Evolutionary conservation across 108 stramenopile genomes (phyloP).

Genomic region (Skeletonema costatum): DNA sequence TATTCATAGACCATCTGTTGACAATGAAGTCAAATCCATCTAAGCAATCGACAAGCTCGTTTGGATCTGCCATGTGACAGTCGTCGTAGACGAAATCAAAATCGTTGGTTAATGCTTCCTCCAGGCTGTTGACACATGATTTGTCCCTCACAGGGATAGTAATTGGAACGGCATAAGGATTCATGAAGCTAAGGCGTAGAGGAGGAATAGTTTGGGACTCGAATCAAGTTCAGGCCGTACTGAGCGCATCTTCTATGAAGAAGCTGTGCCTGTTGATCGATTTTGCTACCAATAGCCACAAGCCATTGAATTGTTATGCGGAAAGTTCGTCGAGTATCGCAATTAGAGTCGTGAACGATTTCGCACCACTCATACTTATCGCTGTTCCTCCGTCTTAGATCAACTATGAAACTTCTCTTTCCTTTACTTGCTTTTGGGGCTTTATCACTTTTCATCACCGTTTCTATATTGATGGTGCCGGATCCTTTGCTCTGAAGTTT

Average conservation of each 20-base stretch:
- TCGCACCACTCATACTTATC: conserved; percentile 90
- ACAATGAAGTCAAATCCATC: conserved; percentile 68
- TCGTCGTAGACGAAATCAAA: conserved; percentile 86
- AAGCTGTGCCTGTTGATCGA: conserved; percentile 83
- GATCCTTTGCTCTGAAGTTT: conserved; percentile 61
- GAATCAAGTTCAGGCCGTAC: conserved; percentile 74
- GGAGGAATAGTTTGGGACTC: conserved; percentile 65
- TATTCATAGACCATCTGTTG: conserved; percentile 46
- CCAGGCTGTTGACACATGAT: conserved; percentile 48
- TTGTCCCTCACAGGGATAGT: conserved; percentile 52
- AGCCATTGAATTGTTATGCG: conserved; percentile 90
- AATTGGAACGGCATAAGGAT: conserved; percentile 72
- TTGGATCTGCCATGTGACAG: conserved; percentile 63
- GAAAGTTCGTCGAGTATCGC: conserved; percentile 76
- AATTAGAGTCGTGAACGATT: conserved; percentile 67
- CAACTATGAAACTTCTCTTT: conserved; percentile 62
- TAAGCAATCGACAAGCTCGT: conserved; percentile 52
- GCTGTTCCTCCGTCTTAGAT: conserved; percentile 58
- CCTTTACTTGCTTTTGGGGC: conserved; percentile 43
- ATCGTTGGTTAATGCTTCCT: conserved; percentile 39
- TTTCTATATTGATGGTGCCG: conserved; percentile 48
- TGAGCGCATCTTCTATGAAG: conserved; percentile 78
- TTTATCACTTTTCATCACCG: conserved; percentile 35
- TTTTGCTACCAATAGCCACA: conserved; percentile 79
- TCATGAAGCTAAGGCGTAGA: conserved; percentile 63